These are phyloP conservation scores for Pseudisothecium myosuroides DNA, from an alignment of 225 moss, liverwort and hornwort genomes.

Conservation along the genomic window DNA sequence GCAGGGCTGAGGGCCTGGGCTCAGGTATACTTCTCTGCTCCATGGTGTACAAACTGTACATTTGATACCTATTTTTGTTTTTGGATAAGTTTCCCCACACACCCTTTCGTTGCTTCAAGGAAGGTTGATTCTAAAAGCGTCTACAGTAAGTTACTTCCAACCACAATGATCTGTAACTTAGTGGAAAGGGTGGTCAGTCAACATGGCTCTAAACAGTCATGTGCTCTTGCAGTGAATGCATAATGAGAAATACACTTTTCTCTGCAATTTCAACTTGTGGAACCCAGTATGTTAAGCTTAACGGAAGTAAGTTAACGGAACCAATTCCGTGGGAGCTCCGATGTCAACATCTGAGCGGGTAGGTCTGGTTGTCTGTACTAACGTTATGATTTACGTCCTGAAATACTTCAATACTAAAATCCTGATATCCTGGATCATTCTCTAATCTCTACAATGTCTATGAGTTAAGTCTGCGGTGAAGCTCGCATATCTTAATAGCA, in stretches of 20 bases:
- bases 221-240: background rate
- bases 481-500: background rate
- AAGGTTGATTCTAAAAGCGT: background rate
- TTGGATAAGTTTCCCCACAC: background rate
- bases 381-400: too few species aligned
- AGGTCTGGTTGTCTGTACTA: background rate
- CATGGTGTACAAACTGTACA: background rate
- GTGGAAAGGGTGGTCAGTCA: background rate
- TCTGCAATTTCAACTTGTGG: background rate
- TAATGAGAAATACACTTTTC: background rate
- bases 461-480: background rate
- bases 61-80: too few species aligned
- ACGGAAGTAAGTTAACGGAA: background rate
- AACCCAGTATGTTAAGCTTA: background rate
- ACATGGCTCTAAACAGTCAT: background rate
- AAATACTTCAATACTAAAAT: too few species aligned
- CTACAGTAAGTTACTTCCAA: background rate
- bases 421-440: background rate
- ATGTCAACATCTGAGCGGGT: background rate
- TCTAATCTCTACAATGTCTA: too few species aligned
- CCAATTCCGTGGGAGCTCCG: background rate
- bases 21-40: background rate
- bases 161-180: too few species aligned
- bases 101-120: background rate
- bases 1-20: background rate